These are phyloP conservation scores for Yamadazyma conglobata DNA, from an alignment of 1,139 yeast species.

Conservation along the genomic window DNA sequence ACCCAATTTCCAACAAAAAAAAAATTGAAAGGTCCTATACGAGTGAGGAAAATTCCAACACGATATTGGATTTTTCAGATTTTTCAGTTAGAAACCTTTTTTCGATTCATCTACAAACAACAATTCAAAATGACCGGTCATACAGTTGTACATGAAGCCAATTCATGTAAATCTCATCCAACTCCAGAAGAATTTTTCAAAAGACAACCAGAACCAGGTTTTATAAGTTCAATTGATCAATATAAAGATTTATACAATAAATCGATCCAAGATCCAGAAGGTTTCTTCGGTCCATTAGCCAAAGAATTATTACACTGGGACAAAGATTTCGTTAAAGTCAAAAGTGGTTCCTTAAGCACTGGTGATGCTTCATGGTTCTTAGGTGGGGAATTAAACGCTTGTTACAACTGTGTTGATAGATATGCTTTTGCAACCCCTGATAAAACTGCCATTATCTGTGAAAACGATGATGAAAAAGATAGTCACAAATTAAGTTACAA, in stretches of 20 bases:
- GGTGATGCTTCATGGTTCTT: slow-evolving; percentile 94
- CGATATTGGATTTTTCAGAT: background rate
- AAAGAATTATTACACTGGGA: slow-evolving; percentile 81
- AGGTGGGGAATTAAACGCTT: slow-evolving; percentile 90
- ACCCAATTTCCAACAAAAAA: slow-evolving; percentile 6
- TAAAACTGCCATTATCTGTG: slow-evolving; percentile 87
- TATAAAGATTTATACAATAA: slow-evolving; percentile 71
- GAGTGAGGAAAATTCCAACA: slow-evolving; percentile 1
- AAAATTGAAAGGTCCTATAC: slow-evolving; percentile 5
- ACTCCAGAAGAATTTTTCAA: slow-evolving; percentile 76
- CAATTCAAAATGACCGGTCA: slow-evolving; percentile 22
- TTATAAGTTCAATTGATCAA: slow-evolving; percentile 54
- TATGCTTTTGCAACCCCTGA: slow-evolving; percentile 86
- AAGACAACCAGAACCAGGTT: slow-evolving; percentile 62
- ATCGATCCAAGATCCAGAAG: slow-evolving; percentile 78
- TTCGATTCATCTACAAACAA: background rate
- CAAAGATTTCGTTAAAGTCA: slow-evolving; percentile 71
- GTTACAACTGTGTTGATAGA: slow-evolving; percentile 95
- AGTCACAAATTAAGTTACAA: slow-evolving; percentile 74
- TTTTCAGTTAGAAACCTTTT: background rate
- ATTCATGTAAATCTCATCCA: slow-evolving; percentile 54
- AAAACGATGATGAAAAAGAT: slow-evolving; percentile 89
- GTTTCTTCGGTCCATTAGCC: slow-evolving; percentile 82
- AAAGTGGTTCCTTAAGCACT: slow-evolving; percentile 64
- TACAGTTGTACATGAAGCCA: slow-evolving; percentile 78